A percentile compares a stretch with the other conserved stretches of the same genome.
These are phyloP conservation scores for Akanthomyces dipterigenus DNA, from an alignment of 2,329 filamentous ascomycete genomes.

Conservation along the genomic window DNA sequence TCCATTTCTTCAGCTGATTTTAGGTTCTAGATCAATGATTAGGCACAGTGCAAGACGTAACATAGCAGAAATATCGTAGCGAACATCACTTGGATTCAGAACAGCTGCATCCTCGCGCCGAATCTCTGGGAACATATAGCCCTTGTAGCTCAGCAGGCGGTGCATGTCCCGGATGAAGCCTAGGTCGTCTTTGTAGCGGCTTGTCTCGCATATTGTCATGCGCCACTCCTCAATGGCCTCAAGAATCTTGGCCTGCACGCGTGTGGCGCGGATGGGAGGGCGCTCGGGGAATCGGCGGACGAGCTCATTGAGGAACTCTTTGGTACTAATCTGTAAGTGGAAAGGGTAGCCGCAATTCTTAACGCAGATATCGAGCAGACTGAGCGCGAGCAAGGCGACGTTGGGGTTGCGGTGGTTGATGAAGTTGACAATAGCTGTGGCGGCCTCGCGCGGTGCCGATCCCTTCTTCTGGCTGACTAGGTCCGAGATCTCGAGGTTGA, in stretches of 20 bases:
- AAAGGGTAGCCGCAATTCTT: constrained; percentile 99
- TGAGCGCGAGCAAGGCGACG: constrained; percentile 81
- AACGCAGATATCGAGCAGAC: constrained; percentile 95
- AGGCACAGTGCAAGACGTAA: neutral
- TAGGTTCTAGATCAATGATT: constrained; percentile 57
- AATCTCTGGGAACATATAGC: constrained; percentile 91
- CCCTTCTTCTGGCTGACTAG: constrained; percentile 97
- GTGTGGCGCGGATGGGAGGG: constrained; percentile 75
- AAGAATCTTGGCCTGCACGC: constrained; percentile 87
- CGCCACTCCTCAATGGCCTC: constrained; percentile 98
- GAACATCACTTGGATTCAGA: constrained; percentile 90
- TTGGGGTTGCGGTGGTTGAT: constrained; percentile 97
- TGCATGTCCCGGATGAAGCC: constrained; percentile 98
- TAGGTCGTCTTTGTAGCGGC: constrained; percentile 92
- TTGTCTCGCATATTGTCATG: constrained; percentile 96
- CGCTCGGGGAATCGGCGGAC: constrained; percentile 93
- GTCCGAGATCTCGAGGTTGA: constrained; percentile 95
- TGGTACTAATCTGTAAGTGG: constrained; percentile 96
- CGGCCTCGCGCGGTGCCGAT: constrained; percentile 88
- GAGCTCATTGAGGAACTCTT: constrained; percentile 97
- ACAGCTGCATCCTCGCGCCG: constrained; percentile 92
- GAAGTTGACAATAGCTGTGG: constrained; percentile 84
- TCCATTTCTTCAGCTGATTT: constrained; percentile 99
- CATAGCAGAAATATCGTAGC: constrained; percentile 27
- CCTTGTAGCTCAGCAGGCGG: constrained; percentile 88